These are phyloP conservation scores for Thozetella sp. DNA, from an alignment of 495 filamentous ascomycete genomes.

Conservation along the genomic window DNA sequence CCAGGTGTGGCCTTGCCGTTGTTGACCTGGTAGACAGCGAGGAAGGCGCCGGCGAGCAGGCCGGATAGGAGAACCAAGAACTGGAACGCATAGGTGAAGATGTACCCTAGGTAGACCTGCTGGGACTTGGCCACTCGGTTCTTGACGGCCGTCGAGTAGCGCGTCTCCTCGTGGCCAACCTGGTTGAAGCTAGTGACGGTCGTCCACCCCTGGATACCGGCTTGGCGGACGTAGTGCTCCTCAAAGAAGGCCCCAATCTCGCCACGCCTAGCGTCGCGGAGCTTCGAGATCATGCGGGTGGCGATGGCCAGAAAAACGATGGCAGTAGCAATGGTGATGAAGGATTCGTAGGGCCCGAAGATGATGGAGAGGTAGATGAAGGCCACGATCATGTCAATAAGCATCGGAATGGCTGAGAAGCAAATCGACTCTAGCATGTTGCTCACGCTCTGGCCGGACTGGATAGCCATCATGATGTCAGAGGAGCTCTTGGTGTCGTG, in stretches of 20 bases:
- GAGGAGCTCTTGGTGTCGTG: conserved; percentile 75
- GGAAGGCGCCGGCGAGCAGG: conserved; percentile 61
- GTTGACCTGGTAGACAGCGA: conserved; percentile 70
- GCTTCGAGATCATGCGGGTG: conserved; percentile 47
- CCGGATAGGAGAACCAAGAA: conserved; percentile 64
- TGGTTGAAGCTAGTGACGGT: conserved; percentile 77
- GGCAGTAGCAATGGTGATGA: conserved; percentile 65
- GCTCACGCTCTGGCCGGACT: conserved; percentile 63
- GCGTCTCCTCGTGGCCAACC: conserved; percentile 61
- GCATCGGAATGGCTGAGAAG: conserved; percentile 69
- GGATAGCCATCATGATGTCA: conserved; percentile 68
- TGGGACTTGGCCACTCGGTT: conserved; percentile 39
- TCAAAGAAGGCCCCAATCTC: conserved; percentile 46
- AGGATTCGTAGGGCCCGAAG: conserved; percentile 75
- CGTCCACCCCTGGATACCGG: conserved; percentile 68
- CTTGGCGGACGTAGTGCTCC: conserved; percentile 61
- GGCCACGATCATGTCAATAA: conserved; percentile 70
- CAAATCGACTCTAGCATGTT: conserved; percentile 66
- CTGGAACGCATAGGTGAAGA: conserved; percentile 52
- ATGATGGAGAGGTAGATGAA: conserved; percentile 68
- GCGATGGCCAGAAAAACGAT: conserved; percentile 66
- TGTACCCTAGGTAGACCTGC: conserved; percentile 38
- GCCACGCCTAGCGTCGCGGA: conserved; percentile 29
- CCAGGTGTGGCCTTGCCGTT: conserved; percentile 60
- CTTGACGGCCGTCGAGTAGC: conserved; percentile 55